A percentile compares a stretch with the other conserved stretches of the same genome.
These are phyloP conservation scores for Tricholoma furcatifolium DNA, from an alignment of 768 basidiomycete genomes.

Conservation along the genomic window DNA sequence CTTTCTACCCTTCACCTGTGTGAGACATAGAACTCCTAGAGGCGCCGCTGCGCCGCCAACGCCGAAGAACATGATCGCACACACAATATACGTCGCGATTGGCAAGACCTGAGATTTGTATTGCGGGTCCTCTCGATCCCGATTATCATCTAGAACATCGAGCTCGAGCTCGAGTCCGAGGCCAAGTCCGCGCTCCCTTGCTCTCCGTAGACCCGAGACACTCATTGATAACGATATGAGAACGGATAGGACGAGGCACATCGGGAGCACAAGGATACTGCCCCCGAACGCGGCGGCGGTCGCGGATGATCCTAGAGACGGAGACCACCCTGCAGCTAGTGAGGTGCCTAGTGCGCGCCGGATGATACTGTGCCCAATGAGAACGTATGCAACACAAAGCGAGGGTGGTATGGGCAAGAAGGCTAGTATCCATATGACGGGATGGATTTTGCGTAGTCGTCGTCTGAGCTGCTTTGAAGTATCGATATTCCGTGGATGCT, in stretches of 20 bases:
- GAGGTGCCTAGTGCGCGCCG: constrained; percentile 16
- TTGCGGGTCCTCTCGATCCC: not conserved
- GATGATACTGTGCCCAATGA: constrained; percentile 31
- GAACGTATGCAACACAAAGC: constrained; percentile 28
- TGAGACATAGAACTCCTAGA: constrained; percentile 32
- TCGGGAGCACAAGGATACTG: constrained; percentile 30
- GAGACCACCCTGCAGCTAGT: constrained; percentile 12
- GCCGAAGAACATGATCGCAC: constrained; percentile 17
- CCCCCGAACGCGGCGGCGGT: constrained; percentile 34
- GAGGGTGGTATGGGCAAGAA: constrained; percentile 35
- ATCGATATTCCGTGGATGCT: not conserved
- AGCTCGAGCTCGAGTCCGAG: not conserved
- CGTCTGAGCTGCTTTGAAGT: not conserved
- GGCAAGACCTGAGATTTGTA: constrained; percentile 4
- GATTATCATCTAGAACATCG: not conserved
- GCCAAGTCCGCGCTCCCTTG: constrained; percentile 4
- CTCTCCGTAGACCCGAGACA: constrained; percentile 12
- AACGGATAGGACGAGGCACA: constrained; percentile 30
- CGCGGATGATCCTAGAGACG: constrained; percentile 27
- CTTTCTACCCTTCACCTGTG: too few relatives aligned
- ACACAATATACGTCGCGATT: constrained; percentile 17
- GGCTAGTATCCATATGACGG: constrained; percentile 18
- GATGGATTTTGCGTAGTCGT: constrained; percentile 1
- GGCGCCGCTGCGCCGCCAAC: constrained; percentile 29
- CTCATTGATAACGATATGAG: constrained; percentile 22